Evolutionary conservation across 225 moss, liverwort and hornwort genomes (phyloP).

Genomic region (Rhytidiadelphus loreus): DNA sequence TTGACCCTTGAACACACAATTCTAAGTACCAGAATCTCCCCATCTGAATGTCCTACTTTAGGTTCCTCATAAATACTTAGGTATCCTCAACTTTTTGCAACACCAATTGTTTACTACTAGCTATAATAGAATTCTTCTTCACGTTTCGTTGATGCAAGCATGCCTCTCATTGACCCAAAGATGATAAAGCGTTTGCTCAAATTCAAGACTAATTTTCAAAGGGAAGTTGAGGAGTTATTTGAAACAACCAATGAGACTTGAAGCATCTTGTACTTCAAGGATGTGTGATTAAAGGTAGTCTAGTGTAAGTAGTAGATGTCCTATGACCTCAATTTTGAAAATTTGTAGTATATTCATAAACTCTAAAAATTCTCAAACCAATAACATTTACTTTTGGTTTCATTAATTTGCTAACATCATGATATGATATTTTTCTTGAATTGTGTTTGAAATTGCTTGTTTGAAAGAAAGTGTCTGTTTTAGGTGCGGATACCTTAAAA

Average conservation of each 20-base stretch:
- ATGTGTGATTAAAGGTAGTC: background rate
- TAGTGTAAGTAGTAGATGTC: accelerated
- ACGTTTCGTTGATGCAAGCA: background rate
- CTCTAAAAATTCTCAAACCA: background rate
- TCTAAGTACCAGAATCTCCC: background rate
- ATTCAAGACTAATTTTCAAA: background rate
- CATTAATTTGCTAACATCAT: background rate
- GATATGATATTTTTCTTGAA: background rate
- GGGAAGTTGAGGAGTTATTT: background rate
- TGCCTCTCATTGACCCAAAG: too few species aligned
- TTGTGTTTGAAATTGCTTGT: background rate
- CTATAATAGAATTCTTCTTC: background rate
- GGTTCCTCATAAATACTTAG: too few species aligned
- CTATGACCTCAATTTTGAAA: background rate
- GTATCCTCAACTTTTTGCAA: background rate
- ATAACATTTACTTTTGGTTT: background rate
- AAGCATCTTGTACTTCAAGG: background rate
- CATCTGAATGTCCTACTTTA: background rate
- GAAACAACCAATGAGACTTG: background rate
- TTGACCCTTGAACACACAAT: background rate
- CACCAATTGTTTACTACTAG: background rate
- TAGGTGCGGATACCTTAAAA: background rate
- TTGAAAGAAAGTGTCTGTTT: background rate
- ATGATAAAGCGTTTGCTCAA: background rate
- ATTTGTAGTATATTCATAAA: background rate